phyloP scores from a whole-genome alignment of 2,329 filamentous ascomycete genomes.

The Helicocarpus griseus region DNA sequence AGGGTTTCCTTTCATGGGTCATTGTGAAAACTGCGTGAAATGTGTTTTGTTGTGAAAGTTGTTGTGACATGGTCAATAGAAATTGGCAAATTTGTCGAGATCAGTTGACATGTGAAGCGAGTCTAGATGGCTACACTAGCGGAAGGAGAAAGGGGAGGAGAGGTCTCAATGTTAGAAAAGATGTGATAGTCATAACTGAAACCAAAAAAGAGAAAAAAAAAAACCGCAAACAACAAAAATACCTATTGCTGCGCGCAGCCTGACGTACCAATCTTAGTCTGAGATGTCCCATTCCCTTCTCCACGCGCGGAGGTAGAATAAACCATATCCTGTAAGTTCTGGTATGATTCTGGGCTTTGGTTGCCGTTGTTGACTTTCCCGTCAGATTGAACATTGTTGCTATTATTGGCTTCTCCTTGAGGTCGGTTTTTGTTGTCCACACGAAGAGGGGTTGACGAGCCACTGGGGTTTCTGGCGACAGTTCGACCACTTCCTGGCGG shows the following conservation, averaged over 20 bases:
- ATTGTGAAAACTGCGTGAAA: too few relatives aligned
- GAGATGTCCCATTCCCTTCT: not conserved
- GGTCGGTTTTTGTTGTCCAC: not conserved
- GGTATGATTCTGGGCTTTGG: not conserved
- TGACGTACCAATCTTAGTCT: not conserved
- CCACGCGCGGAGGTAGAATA: not conserved
- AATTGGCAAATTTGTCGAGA: not conserved
- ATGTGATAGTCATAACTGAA: not conserved
- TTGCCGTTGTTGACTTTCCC: not conserved
- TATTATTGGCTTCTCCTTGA: not conserved
- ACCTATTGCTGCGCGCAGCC: constrained; percentile 3
- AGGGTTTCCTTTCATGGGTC: too few relatives aligned
- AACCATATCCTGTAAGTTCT: not conserved
- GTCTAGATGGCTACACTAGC: not conserved
- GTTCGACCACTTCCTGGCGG: not conserved
- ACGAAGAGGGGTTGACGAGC: not conserved
- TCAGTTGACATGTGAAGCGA: not conserved
- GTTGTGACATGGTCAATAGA: not conserved
- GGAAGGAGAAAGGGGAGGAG: not conserved
- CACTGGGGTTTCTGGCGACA: not conserved
- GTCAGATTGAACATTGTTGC: too few relatives aligned
- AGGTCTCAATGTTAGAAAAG: not conserved
- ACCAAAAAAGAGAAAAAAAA: not conserved
- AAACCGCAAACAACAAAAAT: not conserved
- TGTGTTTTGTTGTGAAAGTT: too few relatives aligned